Percentiles rank a stretch among this genome's conserved stretches.
Conservation (phyloP, 495 filamentous ascomycete species). For the Neurospora sp. region DNA sequence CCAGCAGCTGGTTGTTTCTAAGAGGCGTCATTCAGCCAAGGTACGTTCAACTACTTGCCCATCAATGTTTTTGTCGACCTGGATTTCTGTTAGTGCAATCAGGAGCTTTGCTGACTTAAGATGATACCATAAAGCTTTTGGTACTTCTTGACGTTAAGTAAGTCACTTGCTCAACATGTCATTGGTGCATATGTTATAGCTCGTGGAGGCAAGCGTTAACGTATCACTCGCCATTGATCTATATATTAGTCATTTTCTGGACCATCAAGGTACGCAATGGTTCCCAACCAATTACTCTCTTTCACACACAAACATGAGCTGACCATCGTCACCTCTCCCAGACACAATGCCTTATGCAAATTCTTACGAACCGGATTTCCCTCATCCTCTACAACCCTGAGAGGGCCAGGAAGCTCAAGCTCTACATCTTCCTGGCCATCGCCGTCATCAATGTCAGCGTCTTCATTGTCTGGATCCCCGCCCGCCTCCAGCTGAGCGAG, state of each 20-base stretch:
- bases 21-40: constrained; percentile 11
- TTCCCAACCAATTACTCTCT: neutral
- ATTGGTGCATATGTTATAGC: neutral
- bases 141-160: constrained; percentile 15
- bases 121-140: constrained; percentile 1
- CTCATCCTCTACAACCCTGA: constrained; percentile 29
- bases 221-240: neutral
- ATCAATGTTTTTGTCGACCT: no score
- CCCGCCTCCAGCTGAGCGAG: constrained; percentile 26
- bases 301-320: neutral
- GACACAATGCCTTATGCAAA: constrained; percentile 36
- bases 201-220: neutral
- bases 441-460: constrained; percentile 38
- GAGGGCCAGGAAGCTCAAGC: constrained; percentile 20
- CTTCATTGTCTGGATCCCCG: constrained; percentile 41
- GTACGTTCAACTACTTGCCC: constrained; percentile 3
- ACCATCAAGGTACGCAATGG: constrained; percentile 10
- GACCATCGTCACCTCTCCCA: constrained; percentile 5
- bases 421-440: constrained; percentile 27
- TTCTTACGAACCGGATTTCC: constrained; percentile 38
- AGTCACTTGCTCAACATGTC: neutral
- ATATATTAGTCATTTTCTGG: constrained; percentile 19
- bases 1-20: constrained; percentile 19
- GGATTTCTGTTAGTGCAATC: neutral
- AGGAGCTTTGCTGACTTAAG: neutral